Conservation (phyloP, 805 yeast species). For the Candida quercuum region DNA sequence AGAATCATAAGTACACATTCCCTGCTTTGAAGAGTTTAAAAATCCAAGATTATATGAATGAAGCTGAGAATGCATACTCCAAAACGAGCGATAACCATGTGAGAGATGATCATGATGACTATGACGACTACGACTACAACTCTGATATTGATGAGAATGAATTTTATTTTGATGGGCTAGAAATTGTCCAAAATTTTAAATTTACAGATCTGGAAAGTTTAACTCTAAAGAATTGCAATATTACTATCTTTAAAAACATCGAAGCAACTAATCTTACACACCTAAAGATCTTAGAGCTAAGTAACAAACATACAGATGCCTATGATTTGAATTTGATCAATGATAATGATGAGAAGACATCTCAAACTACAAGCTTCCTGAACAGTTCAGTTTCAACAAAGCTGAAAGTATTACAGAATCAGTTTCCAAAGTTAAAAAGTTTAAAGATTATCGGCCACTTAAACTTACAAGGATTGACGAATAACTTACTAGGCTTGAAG, state of each 20-base stretch:
- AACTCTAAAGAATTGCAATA: constrained; percentile 18
- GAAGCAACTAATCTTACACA: constrained; percentile 9
- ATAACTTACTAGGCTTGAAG: not conserved
- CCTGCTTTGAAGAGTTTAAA: constrained; percentile 14
- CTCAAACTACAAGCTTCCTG: not conserved
- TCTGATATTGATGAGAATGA: constrained; percentile 30
- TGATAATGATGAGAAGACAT: constrained; percentile 4
- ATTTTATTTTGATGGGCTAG: constrained; percentile 31
- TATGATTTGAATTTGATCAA: constrained; percentile 14
- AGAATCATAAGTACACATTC: constrained; percentile 7
- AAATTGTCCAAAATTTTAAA: constrained; percentile 16
- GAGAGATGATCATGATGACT: constrained; percentile 19
- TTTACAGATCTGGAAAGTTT: constrained; percentile 10
- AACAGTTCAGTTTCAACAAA: constrained; percentile 3
- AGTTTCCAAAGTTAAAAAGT: constrained; percentile 5
- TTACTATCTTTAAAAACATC: constrained; percentile 15
- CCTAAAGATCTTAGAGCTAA: constrained; percentile 17
- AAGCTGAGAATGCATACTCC: constrained; percentile 20
- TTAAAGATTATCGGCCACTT: constrained; percentile 12
- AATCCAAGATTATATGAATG: constrained; percentile 23
- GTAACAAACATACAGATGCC: constrained; percentile 20
- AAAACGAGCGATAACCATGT: constrained; percentile 17
- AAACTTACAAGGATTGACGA: constrained; percentile 2
- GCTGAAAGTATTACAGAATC: constrained; percentile 4
- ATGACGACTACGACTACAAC: constrained; percentile 25